Conservation (phyloP, 345 rosid species). For the Eucalyptus virginea region DNA sequence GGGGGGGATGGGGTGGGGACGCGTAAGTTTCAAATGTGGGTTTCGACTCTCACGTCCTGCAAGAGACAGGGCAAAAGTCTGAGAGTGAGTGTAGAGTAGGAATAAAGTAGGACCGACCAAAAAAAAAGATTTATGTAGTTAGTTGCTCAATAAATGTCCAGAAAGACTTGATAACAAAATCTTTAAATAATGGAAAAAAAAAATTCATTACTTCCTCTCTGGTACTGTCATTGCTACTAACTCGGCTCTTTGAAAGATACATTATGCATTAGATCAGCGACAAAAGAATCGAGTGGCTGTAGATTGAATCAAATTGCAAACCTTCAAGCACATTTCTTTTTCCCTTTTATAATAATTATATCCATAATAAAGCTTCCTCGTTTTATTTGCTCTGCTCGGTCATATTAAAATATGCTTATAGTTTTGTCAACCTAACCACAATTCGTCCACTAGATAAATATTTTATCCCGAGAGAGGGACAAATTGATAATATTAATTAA, state of each 20-base stretch:
- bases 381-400: not conserved
- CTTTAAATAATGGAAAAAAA: not conserved
- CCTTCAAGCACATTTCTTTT: no score
- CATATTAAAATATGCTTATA: not conserved
- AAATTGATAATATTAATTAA: no score
- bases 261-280: not conserved
- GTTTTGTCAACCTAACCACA: not conserved
- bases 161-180: not conserved
- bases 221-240: not conserved
- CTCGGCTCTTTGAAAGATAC: not conserved
- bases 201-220: not conserved
- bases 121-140: no score
- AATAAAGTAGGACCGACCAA: no score
- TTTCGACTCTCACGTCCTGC: no score
- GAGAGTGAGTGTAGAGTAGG: no score
- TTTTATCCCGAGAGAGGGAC: not conserved
- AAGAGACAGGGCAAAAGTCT: no score
- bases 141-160: not conserved
- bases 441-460: not conserved
- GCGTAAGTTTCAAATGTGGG: no score
- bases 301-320: no score
- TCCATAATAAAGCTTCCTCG: not conserved
- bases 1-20: no score
- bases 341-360: no score
- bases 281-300: not conserved